These are phyloP conservation scores for Phytophthora lateralis DNA, from an alignment of 352 stramenopile genomes.

Conservation along the genomic window DNA sequence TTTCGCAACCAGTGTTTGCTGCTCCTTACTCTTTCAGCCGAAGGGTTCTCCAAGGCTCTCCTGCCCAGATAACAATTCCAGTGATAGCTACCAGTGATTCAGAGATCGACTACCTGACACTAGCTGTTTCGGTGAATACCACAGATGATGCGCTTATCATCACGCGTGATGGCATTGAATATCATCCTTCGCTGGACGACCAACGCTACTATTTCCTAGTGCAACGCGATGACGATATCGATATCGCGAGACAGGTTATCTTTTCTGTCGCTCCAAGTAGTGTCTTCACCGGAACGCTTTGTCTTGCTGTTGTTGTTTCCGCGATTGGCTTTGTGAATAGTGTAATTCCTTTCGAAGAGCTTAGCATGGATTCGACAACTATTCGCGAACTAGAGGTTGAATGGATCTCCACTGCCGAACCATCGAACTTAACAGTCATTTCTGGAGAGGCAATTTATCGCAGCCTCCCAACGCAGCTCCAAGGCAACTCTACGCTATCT, in stretches of 20 bases:
- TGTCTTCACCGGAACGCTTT: constrained; percentile 28
- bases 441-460: constrained; percentile 31
- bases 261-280: constrained; percentile 23
- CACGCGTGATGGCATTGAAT: constrained; percentile 12
- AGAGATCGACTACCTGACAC: constrained; percentile 19
- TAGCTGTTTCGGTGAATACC: constrained; percentile 20
- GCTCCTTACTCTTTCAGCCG: constrained; percentile 23
- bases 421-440: constrained; percentile 3
- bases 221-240: constrained; percentile 10
- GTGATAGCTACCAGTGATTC: constrained; percentile 6
- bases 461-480: constrained; percentile 29
- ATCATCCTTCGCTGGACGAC: constrained; percentile 7
- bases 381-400: constrained; percentile 34
- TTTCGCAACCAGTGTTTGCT: constrained; percentile 13
- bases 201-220: constrained; percentile 19
- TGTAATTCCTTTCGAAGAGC: constrained; percentile 18
- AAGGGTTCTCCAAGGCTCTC: constrained; percentile 25
- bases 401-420: constrained; percentile 26
- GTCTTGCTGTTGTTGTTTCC: constrained; percentile 25
- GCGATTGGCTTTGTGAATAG: constrained; percentile 8
- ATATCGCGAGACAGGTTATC: constrained; percentile 17
- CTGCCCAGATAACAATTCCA: constrained; percentile 24
- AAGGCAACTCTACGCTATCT: constrained; percentile 28
- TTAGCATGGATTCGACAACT: constrained; percentile 9
- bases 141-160: constrained; percentile 16